Conservation (phyloP, 768 basidiomycete species). For the Psilocybe tampanensis region DNA sequence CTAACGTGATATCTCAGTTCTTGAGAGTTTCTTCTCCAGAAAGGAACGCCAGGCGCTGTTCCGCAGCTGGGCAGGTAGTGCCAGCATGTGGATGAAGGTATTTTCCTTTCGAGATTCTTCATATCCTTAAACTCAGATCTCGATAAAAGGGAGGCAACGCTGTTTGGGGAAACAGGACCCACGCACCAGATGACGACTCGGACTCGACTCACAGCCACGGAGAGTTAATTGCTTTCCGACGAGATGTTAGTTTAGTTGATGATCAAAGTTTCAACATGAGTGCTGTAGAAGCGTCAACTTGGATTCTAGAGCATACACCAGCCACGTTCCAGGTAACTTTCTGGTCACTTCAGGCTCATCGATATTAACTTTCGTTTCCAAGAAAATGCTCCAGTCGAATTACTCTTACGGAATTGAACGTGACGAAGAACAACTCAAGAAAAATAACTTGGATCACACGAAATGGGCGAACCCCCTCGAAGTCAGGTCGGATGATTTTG, state of each 20-base stretch:
- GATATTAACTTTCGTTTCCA: neutral
- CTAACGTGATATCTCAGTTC: conserved; percentile 42
- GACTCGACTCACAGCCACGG: conserved; percentile 69
- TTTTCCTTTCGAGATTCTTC: neutral
- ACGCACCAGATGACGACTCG: conserved; percentile 78
- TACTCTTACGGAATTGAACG: conserved; percentile 91
- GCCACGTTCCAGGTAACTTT: conserved; percentile 69
- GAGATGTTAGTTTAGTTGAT: conserved; percentile 19
- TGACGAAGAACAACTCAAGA: conserved; percentile 60
- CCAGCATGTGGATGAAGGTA: conserved; percentile 93
- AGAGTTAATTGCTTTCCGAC: conserved; percentile 80
- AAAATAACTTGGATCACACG: conserved; percentile 70
- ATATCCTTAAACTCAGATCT: neutral
- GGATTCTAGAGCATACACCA: conserved; percentile 85
- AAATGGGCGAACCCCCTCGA: conserved; percentile 96
- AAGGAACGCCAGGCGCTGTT: conserved; percentile 89
- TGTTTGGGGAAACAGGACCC: conserved; percentile 78
- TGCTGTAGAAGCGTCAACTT: conserved; percentile 68
- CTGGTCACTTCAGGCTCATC: neutral
- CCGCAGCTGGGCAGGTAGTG: conserved; percentile 93
- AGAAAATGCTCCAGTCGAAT: conserved; percentile 84
- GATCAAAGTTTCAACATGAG: conserved; percentile 68
- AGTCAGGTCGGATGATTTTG: conserved; percentile 48
- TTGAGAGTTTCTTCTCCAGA: conserved; percentile 89
- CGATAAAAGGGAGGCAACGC: conserved; percentile 75